These are phyloP conservation scores for Phytopythium litorale DNA, from an alignment of 352 stramenopile species.

Conservation along the genomic window DNA sequence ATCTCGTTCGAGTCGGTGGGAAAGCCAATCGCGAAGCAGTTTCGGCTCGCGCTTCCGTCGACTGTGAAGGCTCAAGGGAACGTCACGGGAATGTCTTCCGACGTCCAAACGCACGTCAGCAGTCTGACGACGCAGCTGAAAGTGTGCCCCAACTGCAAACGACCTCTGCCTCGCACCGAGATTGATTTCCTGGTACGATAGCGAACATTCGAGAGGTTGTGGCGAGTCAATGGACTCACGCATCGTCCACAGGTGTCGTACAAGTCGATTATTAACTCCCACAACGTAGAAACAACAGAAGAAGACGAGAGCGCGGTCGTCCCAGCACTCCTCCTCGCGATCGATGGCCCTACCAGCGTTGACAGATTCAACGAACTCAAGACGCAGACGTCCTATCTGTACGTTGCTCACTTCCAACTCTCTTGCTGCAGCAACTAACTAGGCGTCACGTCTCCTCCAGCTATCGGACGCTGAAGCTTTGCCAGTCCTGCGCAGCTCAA, in stretches of 20 bases:
- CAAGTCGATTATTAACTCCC: conserved; percentile 36
- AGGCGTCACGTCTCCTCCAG: conserved; percentile 7
- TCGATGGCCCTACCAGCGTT: conserved; percentile 25
- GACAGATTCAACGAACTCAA: conserved; percentile 43
- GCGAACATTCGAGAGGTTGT: not conserved
- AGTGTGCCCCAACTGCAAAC: conserved; percentile 34
- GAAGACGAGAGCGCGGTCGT: conserved; percentile 4
- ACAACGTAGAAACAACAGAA: conserved; percentile 6
- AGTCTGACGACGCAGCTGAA: conserved; percentile 23
- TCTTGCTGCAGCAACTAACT: not conserved
- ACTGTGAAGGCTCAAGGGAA: conserved; percentile 7
- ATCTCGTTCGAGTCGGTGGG: conserved; percentile 48
- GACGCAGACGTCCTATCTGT: conserved; percentile 33
- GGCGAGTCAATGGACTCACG: not conserved
- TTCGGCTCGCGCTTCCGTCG: conserved; percentile 30
- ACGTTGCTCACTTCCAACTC: conserved; percentile 6
- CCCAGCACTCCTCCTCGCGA: conserved; percentile 28
- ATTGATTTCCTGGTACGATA: conserved; percentile 39
- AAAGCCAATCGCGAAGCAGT: conserved; percentile 42
- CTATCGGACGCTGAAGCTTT: conserved; percentile 43
- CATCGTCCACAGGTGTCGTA: conserved; percentile 23
- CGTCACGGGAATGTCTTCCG: not conserved
- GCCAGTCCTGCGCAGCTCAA: conserved; percentile 25
- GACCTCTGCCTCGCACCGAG: conserved; percentile 29
- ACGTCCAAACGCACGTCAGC: not conserved